A percentile compares a stretch with the other conserved stretches of the same genome.
Evolutionary conservation across 202 grass and related monocot species (phyloP).

Genomic region (Schoenoplectus triqueter): DNA sequence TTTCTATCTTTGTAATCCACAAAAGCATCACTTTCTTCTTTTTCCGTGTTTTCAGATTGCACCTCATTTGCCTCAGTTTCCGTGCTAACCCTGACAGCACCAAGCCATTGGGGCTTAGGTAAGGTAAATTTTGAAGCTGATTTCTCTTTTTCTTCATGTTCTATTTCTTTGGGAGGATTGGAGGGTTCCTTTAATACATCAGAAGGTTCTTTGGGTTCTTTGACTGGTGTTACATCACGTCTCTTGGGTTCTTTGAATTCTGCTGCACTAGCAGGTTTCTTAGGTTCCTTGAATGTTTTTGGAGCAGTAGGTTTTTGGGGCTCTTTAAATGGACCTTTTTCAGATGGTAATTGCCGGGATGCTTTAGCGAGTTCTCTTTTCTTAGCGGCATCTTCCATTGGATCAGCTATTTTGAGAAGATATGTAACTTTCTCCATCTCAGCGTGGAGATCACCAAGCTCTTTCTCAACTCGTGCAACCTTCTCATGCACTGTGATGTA

Average conservation of each 20-base stretch:
- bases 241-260: conserved; percentile 28
- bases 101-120: conserved; percentile 92
- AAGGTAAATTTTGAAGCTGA: conserved; percentile 47
- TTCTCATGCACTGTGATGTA: conserved; percentile 69
- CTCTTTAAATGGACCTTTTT: conserved; percentile 36
- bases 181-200: conserved; percentile 16
- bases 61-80: conserved; percentile 60
- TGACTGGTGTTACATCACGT: conserved; percentile 22
- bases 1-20: conserved; percentile 96
- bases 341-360: background rate
- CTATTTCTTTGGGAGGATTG: conserved; percentile 32
- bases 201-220: conserved; percentile 23
- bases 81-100: conserved; percentile 55
- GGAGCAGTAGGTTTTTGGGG: conserved; percentile 9
- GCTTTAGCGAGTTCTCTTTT: conserved; percentile 65
- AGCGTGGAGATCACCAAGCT: conserved; percentile 65
- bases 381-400: conserved; percentile 75
- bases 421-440: conserved; percentile 82
- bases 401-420: conserved; percentile 92
- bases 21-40: conserved; percentile 75
- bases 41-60: conserved; percentile 45
- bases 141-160: conserved; percentile 52
- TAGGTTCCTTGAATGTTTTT: conserved; percentile 34
- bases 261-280: conserved; percentile 17
- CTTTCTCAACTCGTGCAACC: conserved; percentile 68